These are phyloP conservation scores for Periconia digitata DNA, from an alignment of 2,329 filamentous ascomycete species.

Conservation along the genomic window DNA sequence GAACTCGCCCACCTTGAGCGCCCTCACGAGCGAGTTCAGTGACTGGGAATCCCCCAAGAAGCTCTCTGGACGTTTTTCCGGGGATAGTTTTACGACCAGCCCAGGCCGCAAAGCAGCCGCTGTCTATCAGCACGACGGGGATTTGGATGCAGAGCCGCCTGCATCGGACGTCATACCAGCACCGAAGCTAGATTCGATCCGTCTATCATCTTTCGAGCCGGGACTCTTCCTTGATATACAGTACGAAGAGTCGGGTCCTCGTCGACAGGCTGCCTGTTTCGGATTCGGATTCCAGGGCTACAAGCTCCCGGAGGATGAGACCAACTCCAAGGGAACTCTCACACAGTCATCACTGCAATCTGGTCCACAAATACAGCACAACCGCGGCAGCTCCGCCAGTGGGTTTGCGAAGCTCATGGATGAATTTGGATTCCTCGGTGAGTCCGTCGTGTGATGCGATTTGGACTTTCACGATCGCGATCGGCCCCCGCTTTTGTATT, in stretches of 20 bases:
- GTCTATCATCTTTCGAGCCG: slow-evolving; percentile 31
- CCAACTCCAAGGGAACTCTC: slow-evolving; percentile 27
- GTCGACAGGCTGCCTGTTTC: slow-evolving; percentile 35
- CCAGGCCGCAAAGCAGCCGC: slow-evolving; percentile 3
- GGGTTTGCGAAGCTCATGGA: slow-evolving; percentile 29
- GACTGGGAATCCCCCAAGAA: slow-evolving; percentile 23
- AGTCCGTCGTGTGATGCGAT: slow-evolving; percentile 25
- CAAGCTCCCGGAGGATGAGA: slow-evolving; percentile 33
- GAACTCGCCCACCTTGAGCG: slow-evolving; percentile 37
- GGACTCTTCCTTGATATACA: slow-evolving; percentile 32
- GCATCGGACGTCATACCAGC: slow-evolving; percentile 16
- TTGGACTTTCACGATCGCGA: background rate
- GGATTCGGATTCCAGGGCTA: slow-evolving; percentile 38
- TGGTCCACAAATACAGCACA: slow-evolving; percentile 15
- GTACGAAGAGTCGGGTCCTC: slow-evolving; percentile 21
- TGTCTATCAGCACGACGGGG: slow-evolving; percentile 9
- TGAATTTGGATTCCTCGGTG: slow-evolving; percentile 38
- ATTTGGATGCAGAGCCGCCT: background rate
- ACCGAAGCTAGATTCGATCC: slow-evolving; percentile 26
- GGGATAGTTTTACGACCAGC: slow-evolving; percentile 5
- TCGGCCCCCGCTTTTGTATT: slow-evolving; percentile 5
- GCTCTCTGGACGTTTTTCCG: slow-evolving; percentile 22
- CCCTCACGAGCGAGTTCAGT: slow-evolving; percentile 33
- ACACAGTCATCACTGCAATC: slow-evolving; percentile 16
- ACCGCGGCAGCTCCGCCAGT: slow-evolving; percentile 24